Conservation (phyloP, 2,329 filamentous ascomycete species). For the Fusarium sp. region DNA sequence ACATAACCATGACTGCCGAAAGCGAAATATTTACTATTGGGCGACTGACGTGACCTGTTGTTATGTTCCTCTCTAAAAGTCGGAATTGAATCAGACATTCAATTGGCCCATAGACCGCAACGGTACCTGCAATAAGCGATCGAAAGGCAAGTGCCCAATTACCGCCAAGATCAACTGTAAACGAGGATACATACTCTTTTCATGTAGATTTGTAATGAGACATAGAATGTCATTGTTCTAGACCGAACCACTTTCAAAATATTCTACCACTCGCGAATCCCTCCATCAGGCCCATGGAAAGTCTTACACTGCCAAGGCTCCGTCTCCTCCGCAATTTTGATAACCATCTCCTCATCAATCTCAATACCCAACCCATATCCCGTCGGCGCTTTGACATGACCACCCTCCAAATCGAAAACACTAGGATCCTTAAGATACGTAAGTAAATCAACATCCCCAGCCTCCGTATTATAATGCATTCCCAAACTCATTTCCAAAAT, state of each 20-base stretch:
- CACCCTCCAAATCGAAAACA: conserved; percentile 74
- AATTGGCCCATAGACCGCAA: neutral
- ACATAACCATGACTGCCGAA: neutral
- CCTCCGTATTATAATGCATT: conserved; percentile 80
- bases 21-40: neutral
- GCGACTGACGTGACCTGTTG: neutral
- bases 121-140: neutral
- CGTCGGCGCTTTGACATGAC: conserved; percentile 69
- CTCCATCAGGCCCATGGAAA: conserved; percentile 15
- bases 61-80: neutral
- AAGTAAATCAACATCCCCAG: conserved; percentile 70
- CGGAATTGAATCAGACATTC: neutral
- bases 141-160: neutral
- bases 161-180: neutral
- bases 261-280: conserved; percentile 22
- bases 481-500: conserved; percentile 84
- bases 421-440: conserved; percentile 73
- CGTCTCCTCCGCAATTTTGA: conserved; percentile 66
- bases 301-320: conserved; percentile 65
- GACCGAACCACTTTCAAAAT: neutral
- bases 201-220: neutral
- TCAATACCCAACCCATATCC: conserved; percentile 76
- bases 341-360: conserved; percentile 74
- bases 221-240: neutral
- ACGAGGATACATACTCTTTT: neutral